A percentile compares a stretch with the other conserved stretches of the same genome.
Evolutionary conservation across 106 monocot genomes (phyloP).

Genomic region (Platanthera guangdongensis): DNA sequence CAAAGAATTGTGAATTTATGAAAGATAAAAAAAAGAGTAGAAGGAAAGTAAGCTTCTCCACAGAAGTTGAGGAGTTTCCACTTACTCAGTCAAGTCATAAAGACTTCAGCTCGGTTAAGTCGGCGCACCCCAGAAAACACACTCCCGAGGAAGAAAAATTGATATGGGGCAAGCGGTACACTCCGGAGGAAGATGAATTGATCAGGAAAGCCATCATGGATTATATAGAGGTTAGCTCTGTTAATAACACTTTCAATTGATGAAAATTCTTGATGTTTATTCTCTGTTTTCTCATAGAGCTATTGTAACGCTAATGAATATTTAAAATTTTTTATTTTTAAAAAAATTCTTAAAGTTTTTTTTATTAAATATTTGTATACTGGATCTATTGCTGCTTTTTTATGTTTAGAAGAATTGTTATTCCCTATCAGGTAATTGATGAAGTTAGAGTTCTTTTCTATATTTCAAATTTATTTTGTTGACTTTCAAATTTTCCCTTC

Average conservation of each 20-base stretch:
- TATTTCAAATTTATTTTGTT: not conserved
- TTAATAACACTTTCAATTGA: not conserved
- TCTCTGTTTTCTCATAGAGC: not conserved
- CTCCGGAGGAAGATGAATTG: slow-evolving; percentile 39
- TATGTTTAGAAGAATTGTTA: not conserved
- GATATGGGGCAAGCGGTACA: slow-evolving; percentile 33
- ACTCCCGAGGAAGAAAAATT: slow-evolving; percentile 14
- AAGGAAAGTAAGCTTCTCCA: slow-evolving; percentile 27
- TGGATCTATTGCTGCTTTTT: not conserved
- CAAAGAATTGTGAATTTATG: not conserved
- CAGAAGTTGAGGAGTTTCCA: slow-evolving; percentile 26
- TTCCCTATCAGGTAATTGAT: not conserved
- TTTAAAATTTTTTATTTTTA: not conserved
- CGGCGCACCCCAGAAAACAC: slow-evolving; percentile 24
- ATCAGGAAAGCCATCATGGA: slow-evolving; percentile 24
- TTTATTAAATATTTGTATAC: not conserved
- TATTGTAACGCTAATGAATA: not conserved
- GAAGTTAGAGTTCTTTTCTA: not conserved
- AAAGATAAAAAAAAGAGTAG: slow-evolving; percentile 4
- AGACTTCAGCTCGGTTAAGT: not conserved
- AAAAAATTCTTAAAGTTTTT: not conserved
- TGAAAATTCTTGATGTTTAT: not conserved
- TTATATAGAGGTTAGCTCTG: slow-evolving; percentile 33
- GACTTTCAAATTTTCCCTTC: not conserved
- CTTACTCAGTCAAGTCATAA: not conserved